Evolutionary conservation across 805 yeast genomes (phyloP).

Genomic region (Cyberlindnera nakhonratchasimensis): DNA sequence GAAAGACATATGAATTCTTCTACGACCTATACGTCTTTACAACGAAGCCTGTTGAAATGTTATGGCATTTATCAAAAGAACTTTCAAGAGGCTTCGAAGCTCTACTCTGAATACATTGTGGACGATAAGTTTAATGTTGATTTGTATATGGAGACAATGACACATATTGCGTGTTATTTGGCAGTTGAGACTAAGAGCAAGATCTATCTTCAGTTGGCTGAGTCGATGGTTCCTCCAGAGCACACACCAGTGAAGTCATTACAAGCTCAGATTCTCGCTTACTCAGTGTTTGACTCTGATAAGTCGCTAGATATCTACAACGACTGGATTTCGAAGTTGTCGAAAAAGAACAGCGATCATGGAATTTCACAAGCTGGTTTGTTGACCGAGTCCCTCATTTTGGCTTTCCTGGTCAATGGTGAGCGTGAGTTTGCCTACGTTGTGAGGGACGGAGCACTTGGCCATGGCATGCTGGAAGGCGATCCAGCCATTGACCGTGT

Average conservation of each 20-base stretch:
- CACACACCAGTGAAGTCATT: slow-evolving; percentile 30
- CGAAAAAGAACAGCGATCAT: slow-evolving; percentile 32
- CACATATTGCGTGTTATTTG: slow-evolving; percentile 39
- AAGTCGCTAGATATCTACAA: slow-evolving; percentile 43
- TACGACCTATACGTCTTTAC: slow-evolving; percentile 2
- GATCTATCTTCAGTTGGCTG: slow-evolving; percentile 36
- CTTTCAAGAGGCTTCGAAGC: slow-evolving; percentile 13
- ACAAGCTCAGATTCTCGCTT: slow-evolving; percentile 41
- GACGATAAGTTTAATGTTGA: slow-evolving; percentile 39
- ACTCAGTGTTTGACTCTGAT: slow-evolving; percentile 37
- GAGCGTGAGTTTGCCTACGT: slow-evolving; percentile 55
- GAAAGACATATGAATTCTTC: slow-evolving; percentile 6
- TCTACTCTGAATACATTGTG: slow-evolving; percentile 35
- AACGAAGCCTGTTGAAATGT: slow-evolving; percentile 12
- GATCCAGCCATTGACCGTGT: slow-evolving; percentile 40
- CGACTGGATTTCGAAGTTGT: slow-evolving; percentile 38
- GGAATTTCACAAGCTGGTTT: slow-evolving; percentile 41
- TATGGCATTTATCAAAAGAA: slow-evolving; percentile 15
- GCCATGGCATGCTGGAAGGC: slow-evolving; percentile 35
- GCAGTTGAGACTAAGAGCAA: slow-evolving; percentile 33
- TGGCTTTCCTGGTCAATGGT: slow-evolving; percentile 39
- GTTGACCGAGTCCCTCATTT: slow-evolving; percentile 45
- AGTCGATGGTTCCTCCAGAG: slow-evolving; percentile 32
- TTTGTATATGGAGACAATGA: slow-evolving; percentile 38
- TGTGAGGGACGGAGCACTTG: slow-evolving; percentile 44